Evolutionary conservation across 2,329 filamentous ascomycete genomes (phyloP).

Genomic region (Graphiopsis chlorocephala): DNA sequence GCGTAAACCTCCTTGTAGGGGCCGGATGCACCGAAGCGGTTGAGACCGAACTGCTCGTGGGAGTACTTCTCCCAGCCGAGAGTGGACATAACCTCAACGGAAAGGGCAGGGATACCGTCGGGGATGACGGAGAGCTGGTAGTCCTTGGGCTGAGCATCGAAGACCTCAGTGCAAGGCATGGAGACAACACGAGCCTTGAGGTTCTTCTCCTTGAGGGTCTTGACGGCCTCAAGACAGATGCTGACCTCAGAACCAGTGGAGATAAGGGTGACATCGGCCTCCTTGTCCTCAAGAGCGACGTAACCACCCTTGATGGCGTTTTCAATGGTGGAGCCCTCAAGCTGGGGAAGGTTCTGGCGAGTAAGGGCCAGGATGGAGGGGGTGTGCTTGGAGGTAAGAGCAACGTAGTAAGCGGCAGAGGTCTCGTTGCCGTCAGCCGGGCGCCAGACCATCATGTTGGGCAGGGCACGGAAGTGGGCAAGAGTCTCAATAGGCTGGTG

Average conservation of each 20-base stretch:
- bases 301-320: slow-evolving; percentile 94
- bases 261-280: slow-evolving; percentile 82
- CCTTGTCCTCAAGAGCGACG: slow-evolving; percentile 78
- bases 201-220: slow-evolving; percentile 83
- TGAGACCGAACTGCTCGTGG: slow-evolving; percentile 98
- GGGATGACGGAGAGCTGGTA: slow-evolving; percentile 92
- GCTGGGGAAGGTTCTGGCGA: slow-evolving; percentile 96
- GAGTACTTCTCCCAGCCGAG: slow-evolving; percentile 99
- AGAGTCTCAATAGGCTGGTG: slow-evolving; percentile 99
- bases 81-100: slow-evolving; percentile 94
- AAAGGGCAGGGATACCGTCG: slow-evolving; percentile 88
- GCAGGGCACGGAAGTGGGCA: slow-evolving; percentile 95
- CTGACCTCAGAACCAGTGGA: slow-evolving; percentile 95
- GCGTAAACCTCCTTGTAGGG: slow-evolving; percentile 98
- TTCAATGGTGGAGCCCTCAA: slow-evolving; percentile 89
- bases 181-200: slow-evolving; percentile 90
- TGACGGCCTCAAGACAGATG: slow-evolving; percentile 89
- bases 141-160: slow-evolving; percentile 89
- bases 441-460: slow-evolving; percentile 99
- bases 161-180: slow-evolving; percentile 94
- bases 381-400: slow-evolving; percentile 83
- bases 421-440: slow-evolving; percentile 98
- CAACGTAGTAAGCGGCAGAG: slow-evolving; percentile 94
- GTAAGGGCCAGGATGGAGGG: slow-evolving; percentile 93
- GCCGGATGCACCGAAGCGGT: slow-evolving; percentile 96